Evolutionary conservation across 116 monocot species (phyloP).

Genomic region (Thalassia testudinum): DNA sequence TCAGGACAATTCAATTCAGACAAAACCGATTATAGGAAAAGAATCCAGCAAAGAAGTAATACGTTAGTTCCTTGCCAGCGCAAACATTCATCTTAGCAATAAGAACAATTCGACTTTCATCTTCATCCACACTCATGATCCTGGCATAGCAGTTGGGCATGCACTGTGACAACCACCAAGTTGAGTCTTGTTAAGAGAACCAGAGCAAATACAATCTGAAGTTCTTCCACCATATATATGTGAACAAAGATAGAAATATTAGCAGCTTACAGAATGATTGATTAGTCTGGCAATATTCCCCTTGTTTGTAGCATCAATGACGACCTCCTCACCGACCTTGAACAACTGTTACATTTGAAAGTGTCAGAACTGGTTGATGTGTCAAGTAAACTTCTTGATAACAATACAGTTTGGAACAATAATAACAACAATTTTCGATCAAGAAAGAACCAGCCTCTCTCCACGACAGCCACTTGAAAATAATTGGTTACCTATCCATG

Average conservation of each 20-base stretch:
- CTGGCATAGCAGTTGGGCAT: conserved; percentile 97
- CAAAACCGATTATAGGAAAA: no score
- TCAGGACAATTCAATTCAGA: no score
- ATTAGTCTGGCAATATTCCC: conserved; percentile 90
- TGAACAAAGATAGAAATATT: background rate
- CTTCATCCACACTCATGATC: conserved; percentile 65
- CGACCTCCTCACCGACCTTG: conserved; percentile 91
- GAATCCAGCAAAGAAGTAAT: conserved; percentile 3
- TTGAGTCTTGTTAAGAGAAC: no score
- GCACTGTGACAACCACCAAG: conserved; percentile 36
- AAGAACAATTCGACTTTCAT: conserved; percentile 64
- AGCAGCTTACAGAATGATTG: conserved; percentile 74
- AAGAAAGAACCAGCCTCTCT: no score
- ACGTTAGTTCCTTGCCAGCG: conserved; percentile 90
- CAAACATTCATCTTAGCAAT: conserved; percentile 70
- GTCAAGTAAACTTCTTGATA: no score
- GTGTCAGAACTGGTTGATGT: no score
- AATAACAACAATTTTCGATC: no score
- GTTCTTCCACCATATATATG: no score
- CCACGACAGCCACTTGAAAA: no score
- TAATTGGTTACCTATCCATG: no score
- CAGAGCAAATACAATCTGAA: no score
- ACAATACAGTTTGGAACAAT: no score
- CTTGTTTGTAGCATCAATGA: conserved; percentile 83
- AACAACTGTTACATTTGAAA: conserved; percentile 42